These are phyloP conservation scores for Apostasia ramifera DNA, from an alignment of 106 monocot species.

Conservation along the genomic window DNA sequence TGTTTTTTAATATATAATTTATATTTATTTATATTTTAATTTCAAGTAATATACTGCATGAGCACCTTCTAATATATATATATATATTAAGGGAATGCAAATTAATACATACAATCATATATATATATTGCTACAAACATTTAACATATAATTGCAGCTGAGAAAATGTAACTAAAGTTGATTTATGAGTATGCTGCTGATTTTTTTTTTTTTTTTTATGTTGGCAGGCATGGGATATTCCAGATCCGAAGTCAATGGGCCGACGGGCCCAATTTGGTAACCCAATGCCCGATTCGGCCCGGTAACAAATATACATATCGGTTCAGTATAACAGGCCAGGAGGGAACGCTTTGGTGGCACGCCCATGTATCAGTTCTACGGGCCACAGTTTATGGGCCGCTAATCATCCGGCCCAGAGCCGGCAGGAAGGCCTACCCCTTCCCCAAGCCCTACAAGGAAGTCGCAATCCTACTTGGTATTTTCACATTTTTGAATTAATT, in stretches of 20 bases:
- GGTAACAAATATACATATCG: conserved; percentile 64
- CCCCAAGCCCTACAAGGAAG: conserved; percentile 52
- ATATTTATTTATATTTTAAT: too few relatives aligned
- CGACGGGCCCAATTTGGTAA: conserved; percentile 67
- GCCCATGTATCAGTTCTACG: conserved; percentile 61
- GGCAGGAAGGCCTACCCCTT: conserved; percentile 46
- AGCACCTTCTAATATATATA: too few relatives aligned
- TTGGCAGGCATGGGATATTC: conserved; percentile 78
- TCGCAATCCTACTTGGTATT: conserved; percentile 37
- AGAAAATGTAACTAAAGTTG: too few relatives aligned
- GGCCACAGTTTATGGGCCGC: conserved; percentile 69
- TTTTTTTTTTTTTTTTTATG: background rate
- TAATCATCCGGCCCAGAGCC: conserved; percentile 44
- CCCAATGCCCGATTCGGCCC: conserved; percentile 72
- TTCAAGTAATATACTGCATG: too few relatives aligned
- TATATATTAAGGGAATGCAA: too few relatives aligned
- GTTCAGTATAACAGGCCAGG: conserved; percentile 58
- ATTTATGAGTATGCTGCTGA: too few relatives aligned
- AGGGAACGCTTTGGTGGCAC: conserved; percentile 93
- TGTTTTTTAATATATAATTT: too few relatives aligned
- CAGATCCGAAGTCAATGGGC: conserved; percentile 57
- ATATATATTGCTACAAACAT: too few relatives aligned
- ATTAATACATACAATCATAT: too few relatives aligned
- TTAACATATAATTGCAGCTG: too few relatives aligned
- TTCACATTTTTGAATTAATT: background rate